phyloP scores from a whole-genome alignment of 345 rosid genomes.

The Citrus australasica region DNA sequence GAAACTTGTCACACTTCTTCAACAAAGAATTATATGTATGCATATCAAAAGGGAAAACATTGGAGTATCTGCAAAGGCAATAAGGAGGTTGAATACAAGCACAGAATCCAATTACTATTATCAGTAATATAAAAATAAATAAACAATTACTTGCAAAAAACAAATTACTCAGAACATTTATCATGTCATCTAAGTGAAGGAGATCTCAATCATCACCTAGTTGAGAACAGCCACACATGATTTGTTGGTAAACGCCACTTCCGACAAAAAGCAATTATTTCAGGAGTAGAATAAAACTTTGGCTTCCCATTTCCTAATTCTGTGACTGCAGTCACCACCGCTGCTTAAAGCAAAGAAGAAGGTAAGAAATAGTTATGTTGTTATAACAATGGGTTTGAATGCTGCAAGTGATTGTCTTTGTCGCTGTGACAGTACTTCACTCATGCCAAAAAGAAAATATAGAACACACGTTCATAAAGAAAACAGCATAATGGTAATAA shows the following conservation, averaged over 20 bases:
- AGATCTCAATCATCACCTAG: slow-evolving; percentile 53
- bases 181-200: background rate
- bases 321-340: slow-evolving; percentile 92
- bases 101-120: background rate
- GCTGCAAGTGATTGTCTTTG: background rate
- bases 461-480: background rate
- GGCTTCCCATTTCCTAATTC: slow-evolving; percentile 91
- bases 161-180: background rate
- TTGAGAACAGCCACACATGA: slow-evolving; percentile 89
- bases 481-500: background rate
- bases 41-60: background rate
- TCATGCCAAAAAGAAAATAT: background rate
- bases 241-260: slow-evolving; percentile 92
- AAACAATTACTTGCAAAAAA: background rate
- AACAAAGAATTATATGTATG: background rate
- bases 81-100: background rate
- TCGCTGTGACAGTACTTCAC: background rate
- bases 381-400: background rate
- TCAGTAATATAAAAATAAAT: background rate
- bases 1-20: background rate
- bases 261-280: slow-evolving; percentile 80
- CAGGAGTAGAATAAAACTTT: slow-evolving; percentile 89
- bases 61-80: background rate
- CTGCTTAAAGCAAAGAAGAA: slow-evolving; percentile 43
- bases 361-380: slow-evolving; percentile 6